Base-by-base conservation (phyloP, 176 grass and related monocot species). In the Rhipidocladum racemiflorum region DNA sequence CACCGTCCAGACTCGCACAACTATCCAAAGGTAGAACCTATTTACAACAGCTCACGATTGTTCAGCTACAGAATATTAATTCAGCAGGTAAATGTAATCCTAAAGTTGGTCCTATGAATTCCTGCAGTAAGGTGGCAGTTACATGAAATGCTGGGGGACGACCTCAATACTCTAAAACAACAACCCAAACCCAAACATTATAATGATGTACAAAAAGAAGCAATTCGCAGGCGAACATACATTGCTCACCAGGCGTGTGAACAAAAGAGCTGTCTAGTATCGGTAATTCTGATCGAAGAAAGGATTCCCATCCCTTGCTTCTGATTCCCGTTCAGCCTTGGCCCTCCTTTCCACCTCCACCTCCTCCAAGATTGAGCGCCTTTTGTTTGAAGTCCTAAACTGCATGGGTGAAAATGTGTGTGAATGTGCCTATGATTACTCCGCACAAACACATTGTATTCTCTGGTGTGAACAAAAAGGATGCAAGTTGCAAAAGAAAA, bases 301-400 rank as follows among this genome's bases (percentile, higher is more conserved):
- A n/a, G 87, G 79, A 83, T 84, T 93, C 64, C 89, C 87, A 43
- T 85, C 87, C 76, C 86, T 90, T 6, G 89, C 39, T 81, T 90
- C 85, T 28, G 84, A 74, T 62, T 93, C 93, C 87, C 59, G 83
- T 81, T 91, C 83, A 46, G 91, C 81, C 61, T 76, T 86, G 13
- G 84, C 78, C 60, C 87, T 91, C 77, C 80, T 91, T 88, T 99
- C 86, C 21, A 85, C 87, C 67, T 99, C 93, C 48, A 99, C 97
- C 89, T 96, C 97, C 81, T 99, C 97, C 55, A 99, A 77, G 74
- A 99, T 89, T 17, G 97, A 87, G 28, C 87, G 91, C 17, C 82
- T 88, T 23, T 85, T 25, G 44, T 93, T 88, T 74, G 89, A 79
- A 77, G 70, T 79, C 51, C 74, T 82, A 23, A 90, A 88, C 93